Base-by-base conservation (phyloP, 192 early-diverging fungal species). In the Entomortierella beljakovae region DNA sequence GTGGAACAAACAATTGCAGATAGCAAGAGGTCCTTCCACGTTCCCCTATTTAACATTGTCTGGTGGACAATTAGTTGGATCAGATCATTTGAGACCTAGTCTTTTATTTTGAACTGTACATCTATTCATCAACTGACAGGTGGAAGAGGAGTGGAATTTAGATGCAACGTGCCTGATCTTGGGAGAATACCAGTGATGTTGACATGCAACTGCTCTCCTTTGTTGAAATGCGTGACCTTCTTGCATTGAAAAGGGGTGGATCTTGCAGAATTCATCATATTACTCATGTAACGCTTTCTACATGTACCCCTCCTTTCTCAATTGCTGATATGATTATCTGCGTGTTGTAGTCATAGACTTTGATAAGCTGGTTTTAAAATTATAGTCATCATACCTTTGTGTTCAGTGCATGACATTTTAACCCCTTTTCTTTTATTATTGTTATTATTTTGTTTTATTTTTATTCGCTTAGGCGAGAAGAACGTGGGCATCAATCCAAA, bases 401-500 rank as follows among this genome's bases (percentile, higher is more conserved):
- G n/a, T 37, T 31, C 49, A 52, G 10, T 42, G 11, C 31, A 20
- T 42, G 56, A 59, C 57, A 25, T 43, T 43, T 26, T 22, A 64
- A 37, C 28, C 20, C 52, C 11, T 11, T 23, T 25, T 9, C 54
- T 9, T 31, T 31, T 56, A 22, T 59, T 51, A 29, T 34, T 34
- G 23, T 48, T 48, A 28, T 3, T 63, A 1, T 31, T 18, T 16
- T 54, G 20, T 22, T 26, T 23, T 8, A 15, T 18, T 28, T 62
- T n/a, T 33, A n/a, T 13, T 43, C 10, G 28, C 18, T 22, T 69
- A 63, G 70, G 70, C 28, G 70, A 63, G 28, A 63, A 71, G 61
- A 71, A 63, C 46, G 90, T 94, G 1, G 97, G 95, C 38, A 90
- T 93, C 54, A 99, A 99, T 80, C 98, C 98, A 20, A 99, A 99